These are phyloP conservation scores for Amauroascus verrucosus DNA, from an alignment of 2,329 filamentous ascomycete species.

Conservation along the genomic window DNA sequence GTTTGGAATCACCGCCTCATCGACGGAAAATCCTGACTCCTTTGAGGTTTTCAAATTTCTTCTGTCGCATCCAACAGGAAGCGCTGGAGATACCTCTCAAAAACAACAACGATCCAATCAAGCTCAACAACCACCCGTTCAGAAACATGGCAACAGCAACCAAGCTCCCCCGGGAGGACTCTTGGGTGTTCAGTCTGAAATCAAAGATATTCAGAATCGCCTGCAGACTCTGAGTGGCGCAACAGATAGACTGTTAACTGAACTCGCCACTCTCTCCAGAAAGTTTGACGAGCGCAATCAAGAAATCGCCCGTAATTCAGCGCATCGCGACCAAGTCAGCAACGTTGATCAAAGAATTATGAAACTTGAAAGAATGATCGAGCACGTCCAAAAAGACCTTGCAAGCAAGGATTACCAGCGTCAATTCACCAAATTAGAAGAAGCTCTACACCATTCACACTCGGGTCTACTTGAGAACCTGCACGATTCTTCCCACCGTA, in stretches of 20 bases:
- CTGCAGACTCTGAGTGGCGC: slow-evolving; percentile 55
- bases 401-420: slow-evolving; percentile 49
- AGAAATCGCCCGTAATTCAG: slow-evolving; percentile 37
- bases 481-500: slow-evolving; percentile 43
- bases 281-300: slow-evolving; percentile 45
- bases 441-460: slow-evolving; percentile 45
- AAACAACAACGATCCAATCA: slow-evolving; percentile 13
- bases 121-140: slow-evolving; percentile 24
- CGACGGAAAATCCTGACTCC: slow-evolving; percentile 83
- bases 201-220: slow-evolving; percentile 74
- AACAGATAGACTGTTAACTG: slow-evolving; percentile 45
- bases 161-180: background rate
- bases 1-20: slow-evolving; percentile 79
- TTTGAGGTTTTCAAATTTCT: slow-evolving; percentile 87
- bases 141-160: slow-evolving; percentile 24
- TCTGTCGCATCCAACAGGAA: slow-evolving; percentile 46
- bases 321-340: slow-evolving; percentile 30
- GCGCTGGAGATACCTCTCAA: slow-evolving; percentile 26
- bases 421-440: slow-evolving; percentile 45
- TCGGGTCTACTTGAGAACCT: slow-evolving; percentile 43
- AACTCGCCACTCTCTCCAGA: slow-evolving; percentile 43
- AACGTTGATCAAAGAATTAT: slow-evolving; percentile 41
- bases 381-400: slow-evolving; percentile 44
- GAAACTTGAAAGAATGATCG: slow-evolving; percentile 44
- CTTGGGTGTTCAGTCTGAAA: slow-evolving; percentile 43